These are phyloP conservation scores for Plasmodiophora brassicae DNA, from an alignment of 208 protist species.

Conservation along the genomic window DNA sequence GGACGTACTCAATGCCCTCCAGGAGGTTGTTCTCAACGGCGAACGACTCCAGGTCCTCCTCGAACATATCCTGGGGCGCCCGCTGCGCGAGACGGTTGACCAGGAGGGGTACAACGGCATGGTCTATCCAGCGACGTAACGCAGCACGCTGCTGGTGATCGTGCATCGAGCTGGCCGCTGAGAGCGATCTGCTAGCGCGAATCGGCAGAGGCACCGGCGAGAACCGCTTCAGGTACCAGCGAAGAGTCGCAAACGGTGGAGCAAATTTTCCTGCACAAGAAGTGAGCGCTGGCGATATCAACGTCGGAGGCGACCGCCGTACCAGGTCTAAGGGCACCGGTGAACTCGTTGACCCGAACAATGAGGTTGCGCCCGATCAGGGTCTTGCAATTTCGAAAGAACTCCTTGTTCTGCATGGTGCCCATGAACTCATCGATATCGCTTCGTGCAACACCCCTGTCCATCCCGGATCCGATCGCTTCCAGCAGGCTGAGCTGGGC, in stretches of 20 bases:
- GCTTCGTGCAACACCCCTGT: not conserved
- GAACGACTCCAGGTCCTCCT: not conserved
- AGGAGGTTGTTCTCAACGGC: not conserved
- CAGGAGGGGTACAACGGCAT: not conserved
- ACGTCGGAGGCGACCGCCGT: not conserved
- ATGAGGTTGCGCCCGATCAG: constrained; percentile 11
- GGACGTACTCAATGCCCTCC: not conserved
- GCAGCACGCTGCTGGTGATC: not conserved
- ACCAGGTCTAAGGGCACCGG: not conserved
- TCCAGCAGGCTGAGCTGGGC: not conserved
- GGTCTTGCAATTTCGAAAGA: not conserved
- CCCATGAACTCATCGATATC: not conserved
- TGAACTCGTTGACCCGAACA: not conserved
- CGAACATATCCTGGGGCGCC: not conserved
- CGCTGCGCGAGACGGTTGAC: not conserved
- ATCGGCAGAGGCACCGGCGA: not conserved
- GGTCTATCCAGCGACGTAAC: not conserved
- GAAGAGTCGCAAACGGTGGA: not conserved
- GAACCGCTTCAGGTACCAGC: no score
- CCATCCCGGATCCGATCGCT: not conserved
- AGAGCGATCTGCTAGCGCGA: not conserved
- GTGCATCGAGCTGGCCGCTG: not conserved
- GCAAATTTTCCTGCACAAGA: not conserved
- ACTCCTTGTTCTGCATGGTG: constrained; percentile 8
- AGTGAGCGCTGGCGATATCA: not conserved